phyloP scores from a whole-genome alignment of 2,329 filamentous ascomycete species.

The Helotiales sp. region DNA sequence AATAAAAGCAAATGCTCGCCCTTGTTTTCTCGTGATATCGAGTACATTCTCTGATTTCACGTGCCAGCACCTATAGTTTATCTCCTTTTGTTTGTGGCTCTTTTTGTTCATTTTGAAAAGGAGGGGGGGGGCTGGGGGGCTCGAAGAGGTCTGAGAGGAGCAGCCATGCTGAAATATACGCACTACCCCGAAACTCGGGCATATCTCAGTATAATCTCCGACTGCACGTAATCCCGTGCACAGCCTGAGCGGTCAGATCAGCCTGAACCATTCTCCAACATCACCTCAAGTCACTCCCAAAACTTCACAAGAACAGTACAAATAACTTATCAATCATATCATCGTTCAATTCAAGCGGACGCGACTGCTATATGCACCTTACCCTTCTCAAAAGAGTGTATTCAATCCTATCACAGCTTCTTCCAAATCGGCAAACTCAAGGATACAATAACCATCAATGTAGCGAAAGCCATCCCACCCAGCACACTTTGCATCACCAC shows the following conservation, averaged over 20 bases:
- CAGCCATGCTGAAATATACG: background rate
- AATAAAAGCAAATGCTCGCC: no score
- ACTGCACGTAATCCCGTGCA: background rate
- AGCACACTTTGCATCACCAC: constrained; percentile 60
- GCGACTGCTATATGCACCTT: constrained; percentile 1
- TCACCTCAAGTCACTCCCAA: background rate
- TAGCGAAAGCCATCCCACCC: constrained; percentile 71
- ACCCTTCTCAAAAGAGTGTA: background rate
- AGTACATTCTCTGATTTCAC: no score
- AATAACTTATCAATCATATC: background rate
- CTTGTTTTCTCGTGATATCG: no score
- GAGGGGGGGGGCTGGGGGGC: background rate
- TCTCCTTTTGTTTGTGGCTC: no score
- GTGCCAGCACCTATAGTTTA: no score
- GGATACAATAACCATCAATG: constrained; percentile 73
- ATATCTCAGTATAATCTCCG: background rate
- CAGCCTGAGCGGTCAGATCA: background rate
- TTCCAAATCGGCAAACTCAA: constrained; percentile 52
- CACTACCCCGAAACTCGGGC: background rate
- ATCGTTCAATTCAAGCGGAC: background rate
- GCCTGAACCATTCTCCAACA: background rate
- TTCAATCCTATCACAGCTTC: constrained; percentile 31
- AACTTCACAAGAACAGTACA: background rate
- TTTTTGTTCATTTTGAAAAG: no score
- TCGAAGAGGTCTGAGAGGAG: background rate